phyloP scores from a whole-genome alignment of 2,329 filamentous ascomycete species.

The Apiospora hydei region DNA sequence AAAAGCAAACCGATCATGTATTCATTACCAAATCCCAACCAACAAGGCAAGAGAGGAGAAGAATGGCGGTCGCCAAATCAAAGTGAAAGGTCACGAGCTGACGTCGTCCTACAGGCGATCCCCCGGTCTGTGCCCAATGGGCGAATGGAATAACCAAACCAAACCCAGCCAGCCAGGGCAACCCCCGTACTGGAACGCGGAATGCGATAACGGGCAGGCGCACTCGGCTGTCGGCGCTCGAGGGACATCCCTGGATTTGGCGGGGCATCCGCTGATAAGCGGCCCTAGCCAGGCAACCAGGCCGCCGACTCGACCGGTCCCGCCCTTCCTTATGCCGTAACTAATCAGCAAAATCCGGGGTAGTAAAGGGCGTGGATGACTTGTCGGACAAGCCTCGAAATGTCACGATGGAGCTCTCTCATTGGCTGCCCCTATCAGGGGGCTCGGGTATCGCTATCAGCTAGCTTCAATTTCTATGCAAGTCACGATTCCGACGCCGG shows the following conservation, averaged over 20 bases:
- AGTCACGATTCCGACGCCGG: slow-evolving; percentile 13
- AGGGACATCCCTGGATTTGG: neutral
- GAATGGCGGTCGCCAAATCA: neutral
- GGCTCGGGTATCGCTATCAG: neutral
- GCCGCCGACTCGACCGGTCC: neutral
- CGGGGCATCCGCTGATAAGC: slow-evolving; percentile 17
- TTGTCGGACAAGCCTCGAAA: neutral
- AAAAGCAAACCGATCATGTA: slow-evolving; percentile 15
- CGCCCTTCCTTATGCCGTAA: neutral
- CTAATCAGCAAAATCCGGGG: neutral
- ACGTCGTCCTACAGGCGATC: neutral
- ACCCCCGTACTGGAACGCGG: neutral
- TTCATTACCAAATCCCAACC: slow-evolving; percentile 17
- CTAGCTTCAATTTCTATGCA: neutral
- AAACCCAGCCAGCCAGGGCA: too few species aligned
- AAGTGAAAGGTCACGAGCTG: neutral
- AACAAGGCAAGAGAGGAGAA: neutral
- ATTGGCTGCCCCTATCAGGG: neutral
- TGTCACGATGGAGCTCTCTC: neutral
- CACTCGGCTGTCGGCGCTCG: neutral
- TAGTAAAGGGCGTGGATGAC: slow-evolving; percentile 12
- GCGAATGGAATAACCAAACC: neutral
- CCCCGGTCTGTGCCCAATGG: neutral
- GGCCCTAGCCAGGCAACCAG: slow-evolving; percentile 8
- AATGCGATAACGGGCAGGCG: slow-evolving; percentile 6